These are phyloP conservation scores for Phialophora chinensis DNA, from an alignment of 2,329 filamentous ascomycete genomes.

Conservation along the genomic window DNA sequence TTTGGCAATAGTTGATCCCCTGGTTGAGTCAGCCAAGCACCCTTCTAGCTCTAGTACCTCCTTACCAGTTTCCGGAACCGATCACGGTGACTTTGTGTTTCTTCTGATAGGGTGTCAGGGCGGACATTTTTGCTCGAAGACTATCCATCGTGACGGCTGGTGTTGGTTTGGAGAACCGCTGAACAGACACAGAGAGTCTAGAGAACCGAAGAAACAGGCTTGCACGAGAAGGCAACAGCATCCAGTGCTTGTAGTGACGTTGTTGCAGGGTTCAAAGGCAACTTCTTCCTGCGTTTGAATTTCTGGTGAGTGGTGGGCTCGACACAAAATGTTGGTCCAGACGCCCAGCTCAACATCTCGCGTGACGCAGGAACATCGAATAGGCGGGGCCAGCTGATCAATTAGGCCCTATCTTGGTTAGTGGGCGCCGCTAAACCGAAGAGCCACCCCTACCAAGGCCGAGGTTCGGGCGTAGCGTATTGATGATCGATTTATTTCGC, in stretches of 20 bases:
- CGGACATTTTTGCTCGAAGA: conserved; percentile 51
- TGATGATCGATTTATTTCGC: not conserved
- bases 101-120: conserved; percentile 61
- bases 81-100: conserved; percentile 94
- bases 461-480: conserved; percentile 3
- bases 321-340: conserved; percentile 36
- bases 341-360: conserved; percentile 34
- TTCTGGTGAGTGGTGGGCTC: conserved; percentile 28
- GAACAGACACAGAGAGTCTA: conserved; percentile 22
- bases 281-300: conserved; percentile 1
- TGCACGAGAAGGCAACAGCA: conserved; percentile 29
- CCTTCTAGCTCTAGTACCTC: not conserved
- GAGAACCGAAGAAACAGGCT: conserved; percentile 26
- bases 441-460: not conserved
- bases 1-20: conserved; percentile 97
- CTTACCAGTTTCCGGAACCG: conserved; percentile 94
- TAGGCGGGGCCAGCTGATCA: conserved; percentile 17
- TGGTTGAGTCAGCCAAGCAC: conserved; percentile 45
- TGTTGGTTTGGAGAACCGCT: conserved; percentile 4
- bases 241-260: conserved; percentile 19
- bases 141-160: conserved; percentile 29
- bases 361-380: conserved; percentile 33
- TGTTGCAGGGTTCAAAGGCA: conserved; percentile 12
- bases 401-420: conserved; percentile 3
- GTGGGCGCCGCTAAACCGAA: conserved; percentile 9